Evolutionary conservation across 129 eudicot species (phyloP), one percentile per base, ranked within the genome.

Genomic region (Pseudognaphalium luteoalbum): DNA sequence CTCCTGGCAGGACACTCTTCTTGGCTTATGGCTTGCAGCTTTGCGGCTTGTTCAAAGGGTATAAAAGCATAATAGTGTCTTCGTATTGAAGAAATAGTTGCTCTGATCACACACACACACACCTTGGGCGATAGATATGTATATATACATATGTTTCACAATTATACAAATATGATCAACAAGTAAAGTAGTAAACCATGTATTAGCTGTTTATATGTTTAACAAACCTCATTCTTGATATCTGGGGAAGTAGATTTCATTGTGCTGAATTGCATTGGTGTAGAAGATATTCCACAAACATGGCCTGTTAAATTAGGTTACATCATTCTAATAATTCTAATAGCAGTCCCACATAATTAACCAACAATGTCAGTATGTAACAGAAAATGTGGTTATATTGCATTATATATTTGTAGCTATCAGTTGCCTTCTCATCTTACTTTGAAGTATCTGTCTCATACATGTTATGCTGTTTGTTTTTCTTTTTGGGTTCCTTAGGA

Each of bases 1-100:
- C 72, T 81, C 96, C 16, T 94, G 99, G 99, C 90, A 89, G 71
- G 99, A 91, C 65, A 81, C 99, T 17, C 91, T 94, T 83, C 93
- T 94, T 63, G 96, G 93, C 58, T 80, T 94, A 67, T 94, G 97
- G 97, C 80, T 90, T 82, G 96, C 99, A 74, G 85, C 91, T 79
- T 74, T 94, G 76, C 88, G 99, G 68, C 97, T 94, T 86, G 93
- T 94, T 85, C 96, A 94, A 82, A 87, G 99, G 96, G 99, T 94
- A 77, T 70, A 80, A 64, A 15, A 28, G 32, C 66, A 61, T 61
- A 61, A 25, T 30, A 61, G 35, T 14, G 52, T 44, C 17, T 44
- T 44, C 52, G 14, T 12, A 44, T 44, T 44, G 16, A 17, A 11
- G 52, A 44, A 3, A 44, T 17, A 44, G 62, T 57, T 57, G 11